Evolutionary conservation across 2,329 filamentous ascomycete genomes (phyloP).

Genomic region (Penicillium sp.): DNA sequence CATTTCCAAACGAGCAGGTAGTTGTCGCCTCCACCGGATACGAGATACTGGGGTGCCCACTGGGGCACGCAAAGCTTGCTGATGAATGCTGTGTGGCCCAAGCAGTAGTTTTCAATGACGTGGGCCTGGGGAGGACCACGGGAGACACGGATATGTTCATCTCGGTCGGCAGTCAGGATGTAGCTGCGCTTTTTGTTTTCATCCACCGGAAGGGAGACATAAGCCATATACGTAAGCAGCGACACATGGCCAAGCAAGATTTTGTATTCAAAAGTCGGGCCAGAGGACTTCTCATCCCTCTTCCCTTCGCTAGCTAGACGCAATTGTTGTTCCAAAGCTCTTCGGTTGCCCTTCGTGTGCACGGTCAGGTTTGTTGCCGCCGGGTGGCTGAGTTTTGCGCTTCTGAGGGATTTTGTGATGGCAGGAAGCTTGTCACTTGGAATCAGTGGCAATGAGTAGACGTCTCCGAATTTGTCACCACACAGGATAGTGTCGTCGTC

Average conservation of each 20-base stretch:
- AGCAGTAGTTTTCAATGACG: conserved; percentile 79
- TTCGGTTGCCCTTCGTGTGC: conserved; percentile 53
- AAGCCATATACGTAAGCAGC: conserved; percentile 69
- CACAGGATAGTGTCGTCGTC: conserved; percentile 66
- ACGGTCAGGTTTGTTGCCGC: conserved; percentile 51
- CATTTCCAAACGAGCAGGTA: conserved; percentile 77
- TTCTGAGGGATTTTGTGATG: too few relatives aligned
- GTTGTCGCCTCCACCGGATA: conserved; percentile 81
- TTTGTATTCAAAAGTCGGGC: conserved; percentile 59
- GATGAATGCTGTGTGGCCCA: conserved; percentile 80
- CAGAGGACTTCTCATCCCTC: too few relatives aligned
- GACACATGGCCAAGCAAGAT: conserved; percentile 88
- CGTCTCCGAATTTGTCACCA: conserved; percentile 94
- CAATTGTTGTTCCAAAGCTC: conserved; percentile 50
- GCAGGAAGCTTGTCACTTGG: conserved; percentile 24
- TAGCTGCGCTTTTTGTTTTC: conserved; percentile 48
- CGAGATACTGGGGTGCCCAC: conserved; percentile 51
- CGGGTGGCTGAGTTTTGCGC: too few relatives aligned
- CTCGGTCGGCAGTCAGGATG: conserved; percentile 59
- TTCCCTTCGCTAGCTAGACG: conserved; percentile 40
- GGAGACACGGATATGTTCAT: conserved; percentile 82
- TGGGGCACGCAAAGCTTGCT: conserved; percentile 61
- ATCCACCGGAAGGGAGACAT: conserved; percentile 42
- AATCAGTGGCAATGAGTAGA: conserved; percentile 75
- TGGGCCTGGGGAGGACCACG: conserved; percentile 72